A percentile compares a stretch with the other conserved stretches of the same genome.
Conservation (phyloP, 805 yeast genomes). For the Yarrowia bubula region DNA sequence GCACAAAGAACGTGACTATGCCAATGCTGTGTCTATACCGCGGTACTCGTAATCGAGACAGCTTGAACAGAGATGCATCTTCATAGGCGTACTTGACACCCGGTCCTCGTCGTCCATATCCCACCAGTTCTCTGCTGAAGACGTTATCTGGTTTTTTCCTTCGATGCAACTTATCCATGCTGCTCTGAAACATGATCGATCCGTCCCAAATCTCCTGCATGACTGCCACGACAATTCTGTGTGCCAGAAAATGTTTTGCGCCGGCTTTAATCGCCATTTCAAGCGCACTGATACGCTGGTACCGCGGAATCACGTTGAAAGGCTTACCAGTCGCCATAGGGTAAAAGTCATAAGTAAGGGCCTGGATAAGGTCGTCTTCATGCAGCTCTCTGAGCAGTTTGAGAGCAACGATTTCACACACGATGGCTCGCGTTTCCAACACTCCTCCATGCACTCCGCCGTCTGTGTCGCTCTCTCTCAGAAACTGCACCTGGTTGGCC, state of each 20-base stretch:
- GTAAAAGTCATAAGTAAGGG: constrained; percentile 47
- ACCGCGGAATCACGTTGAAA: constrained; percentile 36
- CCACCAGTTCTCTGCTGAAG: constrained; percentile 12
- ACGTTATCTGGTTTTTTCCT: constrained; percentile 36
- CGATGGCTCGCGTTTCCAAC: constrained; percentile 47
- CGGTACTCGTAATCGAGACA: constrained; percentile 43
- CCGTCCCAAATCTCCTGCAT: constrained; percentile 54
- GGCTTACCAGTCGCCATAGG: constrained; percentile 46
- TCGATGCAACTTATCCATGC: constrained; percentile 41
- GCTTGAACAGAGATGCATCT: constrained; percentile 40
- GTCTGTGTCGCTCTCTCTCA: constrained; percentile 37
- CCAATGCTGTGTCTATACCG: constrained; percentile 40
- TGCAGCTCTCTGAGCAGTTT: constrained; percentile 49
- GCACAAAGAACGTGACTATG: constrained; percentile 37
- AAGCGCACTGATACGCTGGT: constrained; percentile 47
- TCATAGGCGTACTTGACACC: constrained; percentile 40
- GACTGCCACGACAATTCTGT: constrained; percentile 50
- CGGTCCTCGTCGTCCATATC: constrained; percentile 38
- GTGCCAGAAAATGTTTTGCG: constrained; percentile 52
- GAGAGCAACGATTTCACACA: constrained; percentile 55
- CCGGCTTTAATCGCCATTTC: constrained; percentile 54
- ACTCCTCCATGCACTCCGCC: constrained; percentile 31
- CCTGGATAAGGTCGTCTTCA: constrained; percentile 45
- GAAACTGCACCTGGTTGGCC: constrained; percentile 42
- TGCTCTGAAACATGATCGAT: constrained; percentile 45